These are phyloP conservation scores for Fomes fomentarius DNA, from an alignment of 1,284 basidiomycete genomes.

Conservation along the genomic window DNA sequence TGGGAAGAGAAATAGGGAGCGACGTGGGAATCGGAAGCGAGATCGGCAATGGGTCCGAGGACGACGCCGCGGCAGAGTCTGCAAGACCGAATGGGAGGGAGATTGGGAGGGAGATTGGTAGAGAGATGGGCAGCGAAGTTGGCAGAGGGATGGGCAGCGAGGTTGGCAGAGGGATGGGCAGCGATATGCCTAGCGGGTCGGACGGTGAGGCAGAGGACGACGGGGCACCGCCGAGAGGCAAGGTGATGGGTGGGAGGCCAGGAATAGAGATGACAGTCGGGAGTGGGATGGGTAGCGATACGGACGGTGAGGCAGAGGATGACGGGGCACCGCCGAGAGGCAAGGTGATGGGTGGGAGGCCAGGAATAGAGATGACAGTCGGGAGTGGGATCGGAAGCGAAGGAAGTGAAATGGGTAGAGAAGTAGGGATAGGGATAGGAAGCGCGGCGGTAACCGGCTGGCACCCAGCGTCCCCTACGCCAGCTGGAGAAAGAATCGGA, in stretches of 20 bases:
- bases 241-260: neutral
- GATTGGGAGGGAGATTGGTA: neutral
- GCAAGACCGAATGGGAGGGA: neutral
- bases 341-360: neutral
- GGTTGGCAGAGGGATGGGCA: no score
- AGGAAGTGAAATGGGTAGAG: neutral
- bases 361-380: neutral
- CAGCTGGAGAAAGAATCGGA: neutral
- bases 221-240: no score
- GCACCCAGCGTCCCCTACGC: no score
- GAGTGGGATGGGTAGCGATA: no score
- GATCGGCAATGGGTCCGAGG: neutral
- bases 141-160: neutral
- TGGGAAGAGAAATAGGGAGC: neutral
- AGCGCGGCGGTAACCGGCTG: slow-evolving; percentile 4
- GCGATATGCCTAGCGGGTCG: no score
- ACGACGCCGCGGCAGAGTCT: neutral
- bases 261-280: neutral
- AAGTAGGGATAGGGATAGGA: neutral
- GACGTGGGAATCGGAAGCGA: neutral
- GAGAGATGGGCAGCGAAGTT: neutral
- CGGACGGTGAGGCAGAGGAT: no score
- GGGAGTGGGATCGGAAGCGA: neutral
- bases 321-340: no score
- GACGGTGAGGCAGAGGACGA: no score